Evolutionary conservation across 2,329 filamentous ascomycete genomes (phyloP).

Genomic region (Stylonectria norvegica): DNA sequence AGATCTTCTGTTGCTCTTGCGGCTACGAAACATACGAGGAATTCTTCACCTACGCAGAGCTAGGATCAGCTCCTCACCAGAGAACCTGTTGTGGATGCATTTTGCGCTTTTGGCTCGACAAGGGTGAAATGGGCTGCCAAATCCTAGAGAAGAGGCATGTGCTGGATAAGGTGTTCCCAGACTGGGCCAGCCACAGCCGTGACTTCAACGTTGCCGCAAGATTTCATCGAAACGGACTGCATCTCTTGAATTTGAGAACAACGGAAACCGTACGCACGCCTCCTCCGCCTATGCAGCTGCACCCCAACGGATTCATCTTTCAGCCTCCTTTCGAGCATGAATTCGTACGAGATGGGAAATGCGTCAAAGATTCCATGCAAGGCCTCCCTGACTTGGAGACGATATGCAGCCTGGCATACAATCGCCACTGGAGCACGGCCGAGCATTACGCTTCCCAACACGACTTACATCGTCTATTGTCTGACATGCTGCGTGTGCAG

Average conservation of each 20-base stretch:
- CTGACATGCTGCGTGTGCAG: no score
- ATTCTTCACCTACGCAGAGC: constrained; percentile 22
- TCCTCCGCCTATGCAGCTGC: constrained; percentile 2
- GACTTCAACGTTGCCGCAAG: constrained; percentile 34
- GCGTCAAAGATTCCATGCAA: constrained; percentile 28
- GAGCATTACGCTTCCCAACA: no score
- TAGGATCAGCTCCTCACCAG: constrained; percentile 5
- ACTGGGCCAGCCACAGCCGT: constrained; percentile 17
- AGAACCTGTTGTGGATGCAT: constrained; percentile 31
- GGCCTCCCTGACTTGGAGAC: constrained; percentile 24
- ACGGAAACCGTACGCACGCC: constrained; percentile 8
- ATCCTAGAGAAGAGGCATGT: constrained; percentile 13
- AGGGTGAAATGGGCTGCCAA: no score
- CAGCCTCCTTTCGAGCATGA: constrained; percentile 3
- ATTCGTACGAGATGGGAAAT: constrained; percentile 27
- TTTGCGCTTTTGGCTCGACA: constrained; percentile 30
- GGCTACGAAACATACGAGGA: constrained; percentile 32
- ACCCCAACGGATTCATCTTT: constrained; percentile 12
- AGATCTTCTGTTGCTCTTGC: constrained; percentile 35
- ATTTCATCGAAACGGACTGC: constrained; percentile 12
- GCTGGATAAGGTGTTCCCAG: constrained; percentile 24
- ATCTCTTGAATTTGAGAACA: constrained; percentile 21
- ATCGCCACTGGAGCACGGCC: no score
- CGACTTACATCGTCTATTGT: no score
- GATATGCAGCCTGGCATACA: constrained; percentile 8